These are phyloP conservation scores for Circinella minor DNA, from an alignment of 371 early-diverging fungal genomes.

Conservation along the genomic window DNA sequence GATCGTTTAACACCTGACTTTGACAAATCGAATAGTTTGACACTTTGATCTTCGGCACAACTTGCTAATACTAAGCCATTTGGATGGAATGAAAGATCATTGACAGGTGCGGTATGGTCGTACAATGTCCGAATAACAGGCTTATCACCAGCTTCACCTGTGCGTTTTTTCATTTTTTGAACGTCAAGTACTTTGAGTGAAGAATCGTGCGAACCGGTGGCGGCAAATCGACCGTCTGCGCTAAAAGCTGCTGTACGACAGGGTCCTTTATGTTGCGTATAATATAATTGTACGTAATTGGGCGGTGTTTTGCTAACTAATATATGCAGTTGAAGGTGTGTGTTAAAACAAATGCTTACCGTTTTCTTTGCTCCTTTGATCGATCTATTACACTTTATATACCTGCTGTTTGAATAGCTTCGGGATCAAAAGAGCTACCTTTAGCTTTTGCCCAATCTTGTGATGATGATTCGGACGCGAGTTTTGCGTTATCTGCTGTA, in stretches of 20 bases:
- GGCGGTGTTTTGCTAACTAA: slow-evolving; percentile 41
- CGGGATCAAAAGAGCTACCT: slow-evolving; percentile 33
- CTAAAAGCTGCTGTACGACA: slow-evolving; percentile 55
- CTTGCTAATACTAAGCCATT: slow-evolving; percentile 89
- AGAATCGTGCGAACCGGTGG: slow-evolving; percentile 90
- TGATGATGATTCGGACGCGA: slow-evolving; percentile 24
- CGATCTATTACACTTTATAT: slow-evolving; percentile 1
- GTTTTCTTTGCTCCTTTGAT: neutral
- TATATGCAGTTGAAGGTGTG: slow-evolving; percentile 21
- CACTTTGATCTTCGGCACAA: slow-evolving; percentile 82
- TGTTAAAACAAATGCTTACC: too few relatives aligned
- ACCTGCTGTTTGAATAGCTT: slow-evolving; percentile 38
- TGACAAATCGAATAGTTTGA: slow-evolving; percentile 90
- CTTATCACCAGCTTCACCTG: slow-evolving; percentile 69
- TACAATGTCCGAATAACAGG: slow-evolving; percentile 89
- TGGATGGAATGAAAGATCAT: slow-evolving; percentile 91
- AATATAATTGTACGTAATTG: slow-evolving; percentile 55
- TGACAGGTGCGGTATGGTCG: slow-evolving; percentile 83
- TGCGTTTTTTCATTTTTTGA: slow-evolving; percentile 68
- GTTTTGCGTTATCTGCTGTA: slow-evolving; percentile 32
- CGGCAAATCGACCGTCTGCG: slow-evolving; percentile 75
- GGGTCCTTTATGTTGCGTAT: slow-evolving; percentile 62
- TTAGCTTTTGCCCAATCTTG: slow-evolving; percentile 18
- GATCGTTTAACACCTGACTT: slow-evolving; percentile 80
- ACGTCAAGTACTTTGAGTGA: slow-evolving; percentile 92